phyloP scores from a whole-genome alignment of 257 asterid genomes.

The Solanum gracilifrons region DNA sequence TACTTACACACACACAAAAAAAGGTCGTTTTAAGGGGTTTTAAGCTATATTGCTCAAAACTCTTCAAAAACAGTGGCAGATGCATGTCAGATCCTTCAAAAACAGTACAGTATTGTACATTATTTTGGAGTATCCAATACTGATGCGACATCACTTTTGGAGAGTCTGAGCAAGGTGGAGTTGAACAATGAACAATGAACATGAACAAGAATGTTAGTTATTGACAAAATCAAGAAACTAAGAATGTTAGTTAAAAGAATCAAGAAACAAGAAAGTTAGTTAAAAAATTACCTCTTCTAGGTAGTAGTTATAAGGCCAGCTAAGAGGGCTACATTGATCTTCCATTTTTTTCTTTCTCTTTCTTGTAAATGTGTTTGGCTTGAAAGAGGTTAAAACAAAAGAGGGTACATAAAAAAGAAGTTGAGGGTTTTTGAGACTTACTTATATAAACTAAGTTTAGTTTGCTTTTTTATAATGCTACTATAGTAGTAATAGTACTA shows the following conservation, averaged over 20 bases:
- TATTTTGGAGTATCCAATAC: background rate
- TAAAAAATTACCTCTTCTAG: slow-evolving; percentile 1
- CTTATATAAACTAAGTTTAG: background rate
- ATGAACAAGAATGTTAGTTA: background rate
- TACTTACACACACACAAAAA: too few species aligned
- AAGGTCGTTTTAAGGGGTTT: background rate
- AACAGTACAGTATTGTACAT: background rate
- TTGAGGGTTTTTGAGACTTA: slow-evolving; percentile 25
- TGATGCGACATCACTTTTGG: background rate
- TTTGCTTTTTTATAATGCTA: background rate
- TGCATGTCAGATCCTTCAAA: background rate
- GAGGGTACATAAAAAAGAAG: slow-evolving; percentile 32
- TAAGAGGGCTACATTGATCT: slow-evolving; percentile 46
- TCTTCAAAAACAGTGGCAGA: background rate
- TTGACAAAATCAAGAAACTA: background rate
- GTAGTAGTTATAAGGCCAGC: slow-evolving; percentile 8
- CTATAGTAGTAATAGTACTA: background rate
- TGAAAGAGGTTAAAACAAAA: slow-evolving; percentile 10
- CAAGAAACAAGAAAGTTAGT: background rate
- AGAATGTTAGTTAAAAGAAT: background rate
- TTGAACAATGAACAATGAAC: background rate
- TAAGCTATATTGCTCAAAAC: background rate
- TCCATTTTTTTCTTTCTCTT: slow-evolving; percentile 29
- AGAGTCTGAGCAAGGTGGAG: background rate
- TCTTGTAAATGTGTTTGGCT: slow-evolving; percentile 5